These are phyloP conservation scores for Rhododendron ferrugineum DNA, from an alignment of 148 eudicot genomes.

Conservation along the genomic window DNA sequence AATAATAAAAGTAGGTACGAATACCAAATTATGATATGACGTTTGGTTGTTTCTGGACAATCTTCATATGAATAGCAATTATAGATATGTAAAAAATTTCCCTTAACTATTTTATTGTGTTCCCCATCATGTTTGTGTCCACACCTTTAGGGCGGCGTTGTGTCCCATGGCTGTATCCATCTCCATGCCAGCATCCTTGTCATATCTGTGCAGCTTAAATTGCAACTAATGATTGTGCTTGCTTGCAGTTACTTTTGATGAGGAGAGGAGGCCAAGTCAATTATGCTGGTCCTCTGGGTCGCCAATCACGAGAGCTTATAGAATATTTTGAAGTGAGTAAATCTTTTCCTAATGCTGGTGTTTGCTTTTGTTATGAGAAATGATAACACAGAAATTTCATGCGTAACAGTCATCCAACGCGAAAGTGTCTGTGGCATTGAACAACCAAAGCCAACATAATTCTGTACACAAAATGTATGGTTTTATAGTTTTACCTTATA, in stretches of 20 bases:
- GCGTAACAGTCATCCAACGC: not conserved
- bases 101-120: not conserved
- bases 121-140: no score
- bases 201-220: no score
- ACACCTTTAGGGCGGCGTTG: no score
- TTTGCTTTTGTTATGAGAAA: not conserved
- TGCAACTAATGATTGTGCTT: not conserved
- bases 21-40: not conserved
- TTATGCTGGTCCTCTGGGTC: conserved; percentile 69
- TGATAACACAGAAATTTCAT: not conserved
- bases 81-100: not conserved
- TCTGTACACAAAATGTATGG: not conserved
- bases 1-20: not conserved
- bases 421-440: not conserved
- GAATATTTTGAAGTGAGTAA: conserved; percentile 68
- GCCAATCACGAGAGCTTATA: conserved; percentile 42
- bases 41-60: not conserved
- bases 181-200: no score
- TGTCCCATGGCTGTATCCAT: no score
- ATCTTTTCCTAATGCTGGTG: not conserved
- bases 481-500: not conserved
- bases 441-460: not conserved
- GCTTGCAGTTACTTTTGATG: conserved; percentile 58
- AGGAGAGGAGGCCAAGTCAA: conserved; percentile 69
- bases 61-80: not conserved